Base-by-base conservation (phyloP, 768 basidiomycete genomes). In the Neoboletus brunneissimus region DNA sequence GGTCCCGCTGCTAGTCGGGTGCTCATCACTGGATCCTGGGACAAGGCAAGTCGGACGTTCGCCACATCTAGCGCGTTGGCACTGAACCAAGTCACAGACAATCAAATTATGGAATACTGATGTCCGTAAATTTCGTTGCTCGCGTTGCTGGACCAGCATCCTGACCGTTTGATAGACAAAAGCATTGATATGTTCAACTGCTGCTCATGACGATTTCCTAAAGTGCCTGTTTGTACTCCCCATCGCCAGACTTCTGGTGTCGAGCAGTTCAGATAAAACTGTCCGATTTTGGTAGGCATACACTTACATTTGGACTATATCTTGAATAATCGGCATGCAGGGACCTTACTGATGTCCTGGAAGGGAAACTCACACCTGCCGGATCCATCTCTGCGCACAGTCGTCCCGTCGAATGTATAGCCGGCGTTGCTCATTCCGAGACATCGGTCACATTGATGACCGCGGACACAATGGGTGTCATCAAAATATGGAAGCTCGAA, bases 21-120 rank as follows among this genome's bases (percentile, higher is more conserved):
- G 9, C 73, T 99, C 37, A 81, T 98, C 59, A 93, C 91, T 43
- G 94, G 91, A 22, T 94, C 94, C 45, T 99, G 97, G 97, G 97
- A 99, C 70, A 87, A 84, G 73, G 91, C 84, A 59, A 59, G 70
- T 54, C 20, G 29, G 23, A 60, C 60, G 44, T 49, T 51, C 2
- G 41, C 23, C 40, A 7, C 31, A 6, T 23, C 20, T 29, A 34
- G 40, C 15, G 42, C 34, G 37, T 44, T 46, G 46, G 6, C 35
- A 57, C 55, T 60, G 62, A 56, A 62, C 57, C 54, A 9, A 44
- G 35, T 47, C 54, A 5, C 65, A 98, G 92, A 86, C 86, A 0
- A 91, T 99, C 72, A 88, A 85, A 69, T 54, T 95, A 7, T 98
- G 95, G 95, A 79, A 95, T 66, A 83, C 81, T 11, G 70, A 81